phyloP scores from a whole-genome alignment of 495 filamentous ascomycete species.

The Aspergillus cristatus region DNA sequence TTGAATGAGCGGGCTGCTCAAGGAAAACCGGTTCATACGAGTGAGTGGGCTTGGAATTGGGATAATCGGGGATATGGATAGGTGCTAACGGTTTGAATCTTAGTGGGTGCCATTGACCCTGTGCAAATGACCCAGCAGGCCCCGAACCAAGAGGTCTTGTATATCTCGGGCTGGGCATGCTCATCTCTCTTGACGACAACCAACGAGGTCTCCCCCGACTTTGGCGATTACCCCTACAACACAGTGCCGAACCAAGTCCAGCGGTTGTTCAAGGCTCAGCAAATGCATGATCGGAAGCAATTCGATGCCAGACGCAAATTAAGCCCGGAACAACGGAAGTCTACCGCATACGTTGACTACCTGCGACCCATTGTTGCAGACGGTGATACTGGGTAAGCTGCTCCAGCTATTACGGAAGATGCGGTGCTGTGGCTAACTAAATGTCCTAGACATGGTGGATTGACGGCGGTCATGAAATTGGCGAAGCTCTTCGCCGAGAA shows the following conservation, averaged over 20 bases:
- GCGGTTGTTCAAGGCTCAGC: conserved; percentile 89
- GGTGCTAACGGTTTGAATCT: conserved; percentile 7
- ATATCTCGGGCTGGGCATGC: conserved; percentile 95
- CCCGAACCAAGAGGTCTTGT: conserved; percentile 87
- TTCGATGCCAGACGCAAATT: conserved; percentile 77
- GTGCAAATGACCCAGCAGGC: conserved; percentile 99
- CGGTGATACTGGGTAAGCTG: conserved; percentile 75
- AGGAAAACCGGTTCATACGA: conserved; percentile 84
- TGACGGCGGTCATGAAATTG: conserved; percentile 89
- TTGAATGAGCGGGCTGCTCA: conserved; percentile 64
- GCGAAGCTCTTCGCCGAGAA: conserved; percentile 99
- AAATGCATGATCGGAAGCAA: conserved; percentile 91
- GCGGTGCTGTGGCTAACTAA: conserved; percentile 4
- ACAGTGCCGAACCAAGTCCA: conserved; percentile 98
- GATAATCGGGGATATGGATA: conserved; percentile 1
- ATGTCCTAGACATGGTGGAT: conserved; percentile 56
- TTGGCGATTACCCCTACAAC: conserved; percentile 98
- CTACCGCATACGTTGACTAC: conserved; percentile 80
- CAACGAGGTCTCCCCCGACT: conserved; percentile 94
- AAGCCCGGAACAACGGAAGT: conserved; percentile 57
- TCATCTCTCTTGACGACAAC: conserved; percentile 84
- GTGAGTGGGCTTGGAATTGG: conserved; percentile 43
- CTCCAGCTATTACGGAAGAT: neutral
- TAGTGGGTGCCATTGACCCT: conserved; percentile 95
- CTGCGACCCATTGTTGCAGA: conserved; percentile 94